Conservation (phyloP, 208 protist genomes). For the Leishmania arabica region DNA sequence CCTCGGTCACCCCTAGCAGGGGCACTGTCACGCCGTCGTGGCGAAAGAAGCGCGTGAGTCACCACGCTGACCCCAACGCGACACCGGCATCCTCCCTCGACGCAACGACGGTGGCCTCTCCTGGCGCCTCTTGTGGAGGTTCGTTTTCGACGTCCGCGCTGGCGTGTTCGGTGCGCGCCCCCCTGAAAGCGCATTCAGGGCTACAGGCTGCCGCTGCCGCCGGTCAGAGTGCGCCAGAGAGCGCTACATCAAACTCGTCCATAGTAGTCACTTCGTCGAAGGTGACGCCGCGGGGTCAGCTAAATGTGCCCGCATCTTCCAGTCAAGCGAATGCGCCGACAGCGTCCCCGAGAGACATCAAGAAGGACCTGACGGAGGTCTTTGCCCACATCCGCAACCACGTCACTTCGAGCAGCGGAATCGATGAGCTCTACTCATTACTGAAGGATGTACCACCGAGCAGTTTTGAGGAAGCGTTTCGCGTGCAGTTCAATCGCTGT, state of each 20-base stretch:
- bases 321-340: background rate
- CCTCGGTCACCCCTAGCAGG: background rate
- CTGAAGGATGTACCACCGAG: conserved; percentile 31
- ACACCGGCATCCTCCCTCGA: background rate
- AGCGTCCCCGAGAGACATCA: conserved; percentile 4
- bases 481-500: conserved; percentile 79
- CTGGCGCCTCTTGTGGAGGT: background rate
- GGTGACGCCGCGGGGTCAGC: background rate
- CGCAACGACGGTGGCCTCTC: background rate
- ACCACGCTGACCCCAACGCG: conserved; percentile 27
- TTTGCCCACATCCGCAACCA: conserved; percentile 85
- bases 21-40: conserved; percentile 11
- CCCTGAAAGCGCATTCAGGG: conserved; percentile 10
- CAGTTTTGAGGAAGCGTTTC: conserved; percentile 62
- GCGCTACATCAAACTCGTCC: conserved; percentile 1
- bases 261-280: background rate
- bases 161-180: conserved; percentile 13
- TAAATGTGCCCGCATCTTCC: background rate
- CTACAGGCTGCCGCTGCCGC: background rate
- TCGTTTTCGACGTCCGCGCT: background rate
- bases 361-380: conserved; percentile 50
- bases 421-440: conserved; percentile 78
- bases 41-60: conserved; percentile 22
- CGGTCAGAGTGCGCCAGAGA: background rate
- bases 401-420: conserved; percentile 67